Evolutionary conservation across 2,329 filamentous ascomycete genomes (phyloP), one percentile per base, ranked within the genome.

Genomic region (Colletotrichum noveboracense): DNA sequence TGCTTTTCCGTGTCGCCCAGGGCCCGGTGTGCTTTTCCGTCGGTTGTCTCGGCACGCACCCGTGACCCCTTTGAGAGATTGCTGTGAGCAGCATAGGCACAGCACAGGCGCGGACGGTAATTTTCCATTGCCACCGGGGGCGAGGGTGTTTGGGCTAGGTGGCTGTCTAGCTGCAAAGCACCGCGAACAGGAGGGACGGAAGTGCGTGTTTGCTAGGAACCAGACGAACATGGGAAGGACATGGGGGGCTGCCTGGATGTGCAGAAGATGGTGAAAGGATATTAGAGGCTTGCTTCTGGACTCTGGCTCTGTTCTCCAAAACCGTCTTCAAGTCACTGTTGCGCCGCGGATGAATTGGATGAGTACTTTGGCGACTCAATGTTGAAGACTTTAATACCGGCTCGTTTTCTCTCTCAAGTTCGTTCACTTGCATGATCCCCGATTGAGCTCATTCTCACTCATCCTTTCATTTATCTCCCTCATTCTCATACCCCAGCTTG

Each of bases 11-110:
- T 72, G 24, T 43, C 13, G 1, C 4, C n/a, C 6, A 13, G 43
- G 43, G 13, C 28, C 60, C 60, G 28, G 52, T 48, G 38, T 64
- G 69, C 69, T 75, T 75, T 72, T 75, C 73, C 73, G 73, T 75
- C 68, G 56, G 69, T 75, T 67, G 69, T 56, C 69, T 71, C 72
- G 61, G 62, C 68, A 67, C 61, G 10, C 26, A 55, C 55, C 32
- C 30, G 68, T 67, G 62, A 74, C 67, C 48, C 30, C 21, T 21
- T 48, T 21, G 43, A 52, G n/a, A 52, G 43, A 52, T 52, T 52
- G 43, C 43, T 52, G n/a, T 52, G n/a, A 55, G 56, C 58, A 34
- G 43, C 43, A 21, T 12, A 52, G 43, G 43, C 43, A 13, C 43
- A 52, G 43, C 10, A 13, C 43, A 52, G 43, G 43, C n/a, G 43